Conservation (phyloP, 257 asterid genomes). For the Solanum acaule region DNA sequence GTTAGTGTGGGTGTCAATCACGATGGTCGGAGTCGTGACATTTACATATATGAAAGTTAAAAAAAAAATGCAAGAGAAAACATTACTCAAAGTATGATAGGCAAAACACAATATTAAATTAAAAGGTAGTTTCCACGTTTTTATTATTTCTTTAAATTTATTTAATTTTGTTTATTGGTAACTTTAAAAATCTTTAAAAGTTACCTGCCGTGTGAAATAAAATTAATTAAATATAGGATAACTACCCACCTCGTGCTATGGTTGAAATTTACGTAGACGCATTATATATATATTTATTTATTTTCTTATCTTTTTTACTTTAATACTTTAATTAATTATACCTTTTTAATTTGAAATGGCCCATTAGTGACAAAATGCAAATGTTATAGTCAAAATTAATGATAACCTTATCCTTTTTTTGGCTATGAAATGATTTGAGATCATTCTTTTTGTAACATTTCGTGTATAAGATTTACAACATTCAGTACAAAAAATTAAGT, state of each 20-base stretch:
- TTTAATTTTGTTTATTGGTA: background rate
- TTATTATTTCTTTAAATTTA: background rate
- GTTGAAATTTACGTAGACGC: background rate
- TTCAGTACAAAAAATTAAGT: background rate
- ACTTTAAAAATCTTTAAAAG: background rate
- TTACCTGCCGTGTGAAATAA: background rate
- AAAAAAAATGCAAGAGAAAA: background rate
- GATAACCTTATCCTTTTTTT: background rate
- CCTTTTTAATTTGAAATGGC: background rate
- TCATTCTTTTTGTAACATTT: too few relatives aligned
- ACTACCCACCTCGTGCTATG: background rate
- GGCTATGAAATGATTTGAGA: background rate
- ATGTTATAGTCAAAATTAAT: background rate
- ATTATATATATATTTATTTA: background rate
- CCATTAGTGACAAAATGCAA: background rate
- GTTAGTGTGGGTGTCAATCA: too few relatives aligned
- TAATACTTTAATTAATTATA: background rate
- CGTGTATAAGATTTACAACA: background rate
- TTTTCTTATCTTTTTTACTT: background rate
- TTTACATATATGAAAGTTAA: too few relatives aligned
- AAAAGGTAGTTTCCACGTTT: background rate
- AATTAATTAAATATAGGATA: background rate
- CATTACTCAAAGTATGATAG: background rate
- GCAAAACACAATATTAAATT: background rate
- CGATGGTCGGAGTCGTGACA: too few relatives aligned